Percentiles rank a stretch among this genome's conserved stretches.
Conservation (phyloP, 352 stramenopile genomes). For the Pythium aquatile region DNA sequence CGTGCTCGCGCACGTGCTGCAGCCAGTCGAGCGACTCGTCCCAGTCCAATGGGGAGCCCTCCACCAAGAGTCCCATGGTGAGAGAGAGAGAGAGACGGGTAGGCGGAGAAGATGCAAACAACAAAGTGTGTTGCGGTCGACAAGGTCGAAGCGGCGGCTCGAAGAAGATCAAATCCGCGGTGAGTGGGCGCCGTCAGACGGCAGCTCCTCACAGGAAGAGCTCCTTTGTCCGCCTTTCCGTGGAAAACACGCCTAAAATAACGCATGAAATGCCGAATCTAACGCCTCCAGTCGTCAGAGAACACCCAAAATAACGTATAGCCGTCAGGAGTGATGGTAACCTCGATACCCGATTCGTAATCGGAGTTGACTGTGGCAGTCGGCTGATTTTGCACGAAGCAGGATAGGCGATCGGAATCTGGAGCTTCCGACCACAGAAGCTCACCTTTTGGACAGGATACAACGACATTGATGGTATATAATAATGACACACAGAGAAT, state of each 20-base stretch:
- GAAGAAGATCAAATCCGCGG: background rate
- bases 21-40: constrained; percentile 95
- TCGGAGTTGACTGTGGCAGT: background rate
- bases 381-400: background rate
- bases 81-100: background rate
- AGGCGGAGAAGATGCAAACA: background rate
- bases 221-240: background rate
- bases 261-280: background rate
- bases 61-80: constrained; percentile 81
- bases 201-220: background rate
- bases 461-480: background rate
- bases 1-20: constrained; percentile 93
- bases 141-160: background rate
- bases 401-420: background rate
- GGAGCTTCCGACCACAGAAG: background rate
- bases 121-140: background rate
- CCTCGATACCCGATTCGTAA: background rate
- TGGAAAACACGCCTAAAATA: background rate
- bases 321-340: background rate
- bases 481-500: too few relatives aligned
- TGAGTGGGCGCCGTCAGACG: background rate
- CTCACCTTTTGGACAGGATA: background rate
- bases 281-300: constrained; percentile 1
- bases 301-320: background rate
- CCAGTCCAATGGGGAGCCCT: constrained; percentile 95